Evolutionary conservation across 495 filamentous ascomycete genomes (phyloP).

Genomic region (Penicillium longicatenatum): DNA sequence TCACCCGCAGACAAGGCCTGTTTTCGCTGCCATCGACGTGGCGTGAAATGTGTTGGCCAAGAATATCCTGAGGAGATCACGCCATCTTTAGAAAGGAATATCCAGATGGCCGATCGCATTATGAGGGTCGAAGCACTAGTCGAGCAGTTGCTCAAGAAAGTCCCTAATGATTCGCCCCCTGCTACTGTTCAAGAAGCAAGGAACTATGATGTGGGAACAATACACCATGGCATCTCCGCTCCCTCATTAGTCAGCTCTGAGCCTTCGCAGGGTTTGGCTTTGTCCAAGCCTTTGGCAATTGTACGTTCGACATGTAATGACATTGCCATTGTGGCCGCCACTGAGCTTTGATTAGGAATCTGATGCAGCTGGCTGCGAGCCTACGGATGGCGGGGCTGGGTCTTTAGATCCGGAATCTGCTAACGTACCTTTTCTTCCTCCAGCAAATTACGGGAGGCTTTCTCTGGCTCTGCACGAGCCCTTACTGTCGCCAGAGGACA

Average conservation of each 20-base stretch:
- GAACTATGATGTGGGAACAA: no score
- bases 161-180: no score
- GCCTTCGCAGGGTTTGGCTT: no score
- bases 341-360: no score
- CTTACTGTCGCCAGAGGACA: constrained; percentile 20
- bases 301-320: no score
- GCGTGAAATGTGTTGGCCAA: constrained; percentile 36
- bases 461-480: constrained; percentile 15
- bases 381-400: neutral
- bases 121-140: constrained; percentile 2
- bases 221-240: no score
- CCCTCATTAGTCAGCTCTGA: no score
- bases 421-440: neutral
- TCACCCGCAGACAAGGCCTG: constrained; percentile 32
- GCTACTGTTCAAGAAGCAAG: no score
- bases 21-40: constrained; percentile 37
- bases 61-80: constrained; percentile 22
- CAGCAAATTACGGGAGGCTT: constrained; percentile 9
- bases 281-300: no score
- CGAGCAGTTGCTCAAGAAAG: neutral
- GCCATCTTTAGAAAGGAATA: constrained; percentile 6
- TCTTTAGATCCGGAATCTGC: neutral
- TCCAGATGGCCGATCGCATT: constrained; percentile 11
- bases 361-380: neutral
- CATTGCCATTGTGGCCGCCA: no score